Evolutionary conservation across 768 basidiomycete genomes (phyloP).

Genomic region (Leucosporidium creatinivorum): DNA sequence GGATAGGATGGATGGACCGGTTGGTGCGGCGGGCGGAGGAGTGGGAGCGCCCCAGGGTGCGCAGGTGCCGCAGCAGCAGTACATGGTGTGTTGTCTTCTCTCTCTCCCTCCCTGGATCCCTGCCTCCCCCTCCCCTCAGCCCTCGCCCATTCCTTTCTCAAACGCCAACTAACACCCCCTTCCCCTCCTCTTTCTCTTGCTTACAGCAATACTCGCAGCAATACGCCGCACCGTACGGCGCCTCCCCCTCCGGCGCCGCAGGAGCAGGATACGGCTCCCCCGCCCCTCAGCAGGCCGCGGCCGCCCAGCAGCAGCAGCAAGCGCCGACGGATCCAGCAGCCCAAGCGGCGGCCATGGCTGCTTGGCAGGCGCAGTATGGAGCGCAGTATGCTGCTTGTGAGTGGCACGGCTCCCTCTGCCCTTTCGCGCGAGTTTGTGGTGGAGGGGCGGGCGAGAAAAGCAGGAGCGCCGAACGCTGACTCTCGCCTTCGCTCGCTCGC

Average conservation of each 20-base stretch:
- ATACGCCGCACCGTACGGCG: no score
- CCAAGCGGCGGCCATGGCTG: conserved; percentile 14
- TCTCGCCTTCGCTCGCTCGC: neutral
- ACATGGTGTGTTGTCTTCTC: neutral
- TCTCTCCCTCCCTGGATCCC: neutral
- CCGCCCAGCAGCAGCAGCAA: conserved; percentile 10
- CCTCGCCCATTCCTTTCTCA: no score
- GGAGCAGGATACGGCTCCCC: no score
- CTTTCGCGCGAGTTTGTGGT: no score
- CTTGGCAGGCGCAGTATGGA: conserved; percentile 66
- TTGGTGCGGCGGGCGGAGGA: neutral
- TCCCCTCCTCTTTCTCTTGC: no score
- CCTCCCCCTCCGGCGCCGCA: no score
- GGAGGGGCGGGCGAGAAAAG: neutral
- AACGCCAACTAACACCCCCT: no score
- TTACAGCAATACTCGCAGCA: no score
- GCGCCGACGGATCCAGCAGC: conserved; percentile 32
- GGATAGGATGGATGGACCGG: conserved; percentile 46
- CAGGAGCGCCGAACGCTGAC: neutral
- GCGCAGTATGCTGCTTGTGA: conserved; percentile 51
- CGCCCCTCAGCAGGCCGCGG: no score
- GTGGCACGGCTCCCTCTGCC: conserved; percentile 6
- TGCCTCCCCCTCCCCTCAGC: no score
- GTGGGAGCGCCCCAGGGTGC: neutral
- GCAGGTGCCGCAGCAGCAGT: neutral